Evolutionary conservation across 257 asterid genomes (phyloP), one percentile per base, ranked within the genome.

Genomic region (Solanum virginianum): DNA sequence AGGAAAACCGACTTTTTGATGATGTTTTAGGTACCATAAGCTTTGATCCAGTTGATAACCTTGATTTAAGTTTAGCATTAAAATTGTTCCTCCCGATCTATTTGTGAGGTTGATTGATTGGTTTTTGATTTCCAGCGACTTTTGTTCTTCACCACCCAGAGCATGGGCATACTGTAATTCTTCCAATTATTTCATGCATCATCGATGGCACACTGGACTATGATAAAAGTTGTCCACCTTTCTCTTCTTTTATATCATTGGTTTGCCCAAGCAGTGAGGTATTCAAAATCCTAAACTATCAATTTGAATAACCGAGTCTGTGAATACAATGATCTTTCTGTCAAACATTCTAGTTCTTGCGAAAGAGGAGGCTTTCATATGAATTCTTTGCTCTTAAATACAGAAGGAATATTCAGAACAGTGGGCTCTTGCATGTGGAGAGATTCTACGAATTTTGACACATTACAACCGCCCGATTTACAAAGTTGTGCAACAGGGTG

Each of bases 401-500:
- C 95, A 97, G 99, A 94, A 90, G 39, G 99, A 92, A 84, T 94
- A 95, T 87, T 95, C 98, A 55, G 99, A 97, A 88, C 98, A 97
- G 89, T 97, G 99, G 99, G 99, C 98, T 86, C 95, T 97, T 85
- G 98, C 98, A 85, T 97, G 99, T 88, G 98, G 99, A 85, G 99
- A 97, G 88, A 97, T 95, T 85, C 90, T 97, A 89, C 87, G 99
- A 86, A 92, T 97, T 87, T 88, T 97, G 89, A 97, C 98, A 26
- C 98, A 95, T 89, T 95, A 97, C 85, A 95, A 97, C 92, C 94
- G 98, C 85, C 99, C 98, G 11, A 91, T 97, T 83, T 94, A 90
- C 94, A 94, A 94, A 90, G 90, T 85, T 89, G 98, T 93, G 80
- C 91, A 88, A 55, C 92, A 86, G 84, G 94, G 89, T 45, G 90